Base-by-base conservation (phyloP, 164 flowering plant genomes). In the Aristolochia californica region DNA sequence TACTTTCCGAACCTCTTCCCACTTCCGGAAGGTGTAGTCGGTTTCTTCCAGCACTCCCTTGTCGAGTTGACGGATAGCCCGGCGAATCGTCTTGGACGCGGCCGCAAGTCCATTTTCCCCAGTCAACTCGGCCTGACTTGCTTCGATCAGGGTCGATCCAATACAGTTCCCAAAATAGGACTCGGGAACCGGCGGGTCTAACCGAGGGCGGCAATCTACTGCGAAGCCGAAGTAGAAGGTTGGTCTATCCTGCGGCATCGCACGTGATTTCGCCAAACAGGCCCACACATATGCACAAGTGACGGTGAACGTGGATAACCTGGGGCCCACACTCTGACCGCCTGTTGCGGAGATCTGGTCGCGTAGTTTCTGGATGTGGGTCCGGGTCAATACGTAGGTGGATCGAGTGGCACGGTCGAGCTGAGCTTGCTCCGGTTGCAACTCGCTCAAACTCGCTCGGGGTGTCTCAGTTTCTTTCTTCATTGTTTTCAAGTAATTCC, bases 101-200 rank as follows among this genome's bases (percentile, higher is more conserved):
- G 18, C 16, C 0, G 58, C n/a, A 2, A 79, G 23, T 12, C 83
- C 81, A 24, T 73, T 59, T 14, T 72, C 61, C 13, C 72, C 72
- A 4, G 17, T 16, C 0, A 80, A n/a, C 4, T 67, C 68, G 1
- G 43, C n/a, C 45, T 43, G 69, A 30, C 28, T 47, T 1, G 34
- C 45, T 4, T 52, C 2, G 0, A 62, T 62, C 5, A 59, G 21
- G 14, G 65, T 7, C 34, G 13, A 10, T 0, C 55, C 62, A 0
- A 81, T 1, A 58, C 83, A 83, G 48, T 83, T 83, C 0, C 85
- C 88, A 20, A 83, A 75, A 43, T 79, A 85, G 0, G 67, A 40
- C 1, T 17, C 45, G 0, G 88, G 82, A 0, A 78, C 9, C 2
- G 71, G 73, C 12, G 58, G 66, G 1, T 43, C 45, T 11, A 69